Evolutionary conservation across 805 yeast genomes (phyloP).

Genomic region (Kuraishia capsulata): DNA sequence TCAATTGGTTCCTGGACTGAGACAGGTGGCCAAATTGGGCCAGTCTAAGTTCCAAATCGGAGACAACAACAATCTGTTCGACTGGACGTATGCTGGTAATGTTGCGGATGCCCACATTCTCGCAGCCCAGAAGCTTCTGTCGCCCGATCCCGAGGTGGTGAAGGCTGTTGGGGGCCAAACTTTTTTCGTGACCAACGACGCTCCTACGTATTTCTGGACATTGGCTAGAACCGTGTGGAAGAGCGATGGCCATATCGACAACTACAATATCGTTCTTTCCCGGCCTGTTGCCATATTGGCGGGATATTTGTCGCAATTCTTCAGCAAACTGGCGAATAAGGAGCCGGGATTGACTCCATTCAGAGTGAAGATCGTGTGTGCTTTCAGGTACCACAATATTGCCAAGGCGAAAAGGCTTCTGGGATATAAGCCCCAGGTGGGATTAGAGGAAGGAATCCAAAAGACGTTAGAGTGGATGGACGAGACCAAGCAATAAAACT

Average conservation of each 20-base stretch:
- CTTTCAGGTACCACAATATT: conserved; percentile 88
- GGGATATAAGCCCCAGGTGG: conserved; percentile 76
- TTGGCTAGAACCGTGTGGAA: conserved; percentile 96
- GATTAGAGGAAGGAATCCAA: conserved; percentile 68
- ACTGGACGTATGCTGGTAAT: conserved; percentile 97
- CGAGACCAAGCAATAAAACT: conserved; percentile 32
- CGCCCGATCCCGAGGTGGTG: conserved; percentile 24
- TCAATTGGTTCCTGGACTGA: conserved; percentile 87
- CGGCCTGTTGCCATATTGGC: conserved; percentile 71
- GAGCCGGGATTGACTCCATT: conserved; percentile 95
- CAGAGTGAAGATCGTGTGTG: conserved; percentile 88
- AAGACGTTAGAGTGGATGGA: conserved; percentile 85
- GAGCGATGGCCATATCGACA: conserved; percentile 81
- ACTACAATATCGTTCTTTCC: conserved; percentile 55
- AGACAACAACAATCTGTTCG: conserved; percentile 87
- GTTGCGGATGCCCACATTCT: conserved; percentile 95
- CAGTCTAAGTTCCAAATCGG: conserved; percentile 93
- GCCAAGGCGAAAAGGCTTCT: conserved; percentile 71
- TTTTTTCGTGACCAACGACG: conserved; percentile 86
- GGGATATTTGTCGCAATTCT: conserved; percentile 74
- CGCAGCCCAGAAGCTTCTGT: conserved; percentile 71
- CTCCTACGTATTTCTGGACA: conserved; percentile 96
- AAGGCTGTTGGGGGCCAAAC: conserved; percentile 68
- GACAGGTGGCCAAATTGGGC: conserved; percentile 72
- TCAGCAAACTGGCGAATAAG: conserved; percentile 62